These are phyloP conservation scores for Fraxinus sp. DNA, from an alignment of 305 asterid species.

Conservation along the genomic window DNA sequence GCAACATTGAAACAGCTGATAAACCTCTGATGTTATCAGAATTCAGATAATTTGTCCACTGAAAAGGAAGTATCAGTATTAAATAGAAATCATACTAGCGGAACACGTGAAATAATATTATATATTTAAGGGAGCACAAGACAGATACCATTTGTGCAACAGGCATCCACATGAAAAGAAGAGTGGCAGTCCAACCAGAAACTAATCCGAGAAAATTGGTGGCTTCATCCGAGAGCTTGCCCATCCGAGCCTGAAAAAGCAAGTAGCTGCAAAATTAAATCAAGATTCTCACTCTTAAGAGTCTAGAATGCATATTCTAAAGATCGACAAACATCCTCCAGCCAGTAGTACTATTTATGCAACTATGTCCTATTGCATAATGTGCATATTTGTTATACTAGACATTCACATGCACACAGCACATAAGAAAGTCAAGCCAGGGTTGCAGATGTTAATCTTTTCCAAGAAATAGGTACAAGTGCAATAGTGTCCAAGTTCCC, in stretches of 20 bases:
- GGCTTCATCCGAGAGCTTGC: slow-evolving; percentile 52
- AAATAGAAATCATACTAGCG: neutral
- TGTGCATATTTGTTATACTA: neutral
- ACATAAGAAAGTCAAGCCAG: neutral
- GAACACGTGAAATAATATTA: neutral
- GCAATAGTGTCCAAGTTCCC: neutral
- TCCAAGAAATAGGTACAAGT: neutral
- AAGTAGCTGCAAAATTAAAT: slow-evolving; percentile 11
- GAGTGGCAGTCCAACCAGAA: slow-evolving; percentile 68
- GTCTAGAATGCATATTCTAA: neutral
- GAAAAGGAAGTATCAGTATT: slow-evolving; percentile 12
- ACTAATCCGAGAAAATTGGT: slow-evolving; percentile 46
- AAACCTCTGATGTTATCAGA: slow-evolving; percentile 52
- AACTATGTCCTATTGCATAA: neutral
- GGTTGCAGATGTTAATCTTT: neutral
- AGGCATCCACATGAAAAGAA: slow-evolving; percentile 79
- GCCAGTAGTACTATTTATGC: neutral
- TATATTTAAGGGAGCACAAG: neutral
- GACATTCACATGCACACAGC: neutral
- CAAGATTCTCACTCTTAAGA: neutral
- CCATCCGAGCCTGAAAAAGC: slow-evolving; percentile 48
- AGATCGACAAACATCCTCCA: neutral
- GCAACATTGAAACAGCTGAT: slow-evolving; percentile 84
- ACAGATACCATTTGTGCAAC: slow-evolving; percentile 54
- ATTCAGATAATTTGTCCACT: slow-evolving; percentile 54